phyloP scores from a whole-genome alignment of 345 rosid species.

The Pelargonium nanum region DNA sequence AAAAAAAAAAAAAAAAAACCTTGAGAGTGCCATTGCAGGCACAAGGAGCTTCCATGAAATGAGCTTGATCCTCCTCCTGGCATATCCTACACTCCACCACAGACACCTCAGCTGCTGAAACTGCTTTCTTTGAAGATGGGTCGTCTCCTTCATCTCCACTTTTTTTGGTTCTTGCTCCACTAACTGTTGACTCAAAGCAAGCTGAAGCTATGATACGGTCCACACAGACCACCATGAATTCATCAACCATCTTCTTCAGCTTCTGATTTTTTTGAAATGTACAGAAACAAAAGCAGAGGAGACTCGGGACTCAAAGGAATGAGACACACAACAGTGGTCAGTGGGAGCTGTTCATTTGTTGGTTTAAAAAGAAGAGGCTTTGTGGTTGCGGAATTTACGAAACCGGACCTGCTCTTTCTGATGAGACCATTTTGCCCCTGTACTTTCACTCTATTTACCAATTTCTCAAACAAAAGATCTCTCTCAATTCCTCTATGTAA shows the following conservation, averaged over 20 bases:
- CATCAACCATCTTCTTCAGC: conserved; percentile 30
- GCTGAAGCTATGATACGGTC: conserved; percentile 31
- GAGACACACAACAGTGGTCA: conserved; percentile 1
- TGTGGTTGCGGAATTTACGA: conserved; percentile 27
- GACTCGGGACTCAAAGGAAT: background rate
- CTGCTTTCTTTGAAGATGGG: conserved; percentile 19
- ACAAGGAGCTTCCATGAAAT: conserved; percentile 51
- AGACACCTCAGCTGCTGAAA: conserved; percentile 5
- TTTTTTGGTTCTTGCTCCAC: conserved; percentile 4
- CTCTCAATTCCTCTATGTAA: too few species aligned
- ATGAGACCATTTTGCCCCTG: background rate
- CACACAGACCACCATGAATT: conserved; percentile 29
- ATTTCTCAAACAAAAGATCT: background rate
- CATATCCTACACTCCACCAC: conserved; percentile 59
- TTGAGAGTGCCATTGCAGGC: conserved; percentile 60
- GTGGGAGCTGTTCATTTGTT: conserved; percentile 1
- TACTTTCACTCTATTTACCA: too few species aligned
- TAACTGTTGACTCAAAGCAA: conserved; percentile 18
- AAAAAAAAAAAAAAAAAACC: conserved; percentile 19
- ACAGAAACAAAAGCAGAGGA: background rate
- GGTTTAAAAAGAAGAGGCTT: conserved; percentile 8
- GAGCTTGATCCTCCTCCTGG: conserved; percentile 46
- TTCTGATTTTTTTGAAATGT: background rate
- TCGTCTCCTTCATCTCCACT: conserved; percentile 16
- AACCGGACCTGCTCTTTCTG: background rate